phyloP scores from a whole-genome alignment of 2,329 filamentous ascomycete species.

The Aaosphaeria arxii region DNA sequence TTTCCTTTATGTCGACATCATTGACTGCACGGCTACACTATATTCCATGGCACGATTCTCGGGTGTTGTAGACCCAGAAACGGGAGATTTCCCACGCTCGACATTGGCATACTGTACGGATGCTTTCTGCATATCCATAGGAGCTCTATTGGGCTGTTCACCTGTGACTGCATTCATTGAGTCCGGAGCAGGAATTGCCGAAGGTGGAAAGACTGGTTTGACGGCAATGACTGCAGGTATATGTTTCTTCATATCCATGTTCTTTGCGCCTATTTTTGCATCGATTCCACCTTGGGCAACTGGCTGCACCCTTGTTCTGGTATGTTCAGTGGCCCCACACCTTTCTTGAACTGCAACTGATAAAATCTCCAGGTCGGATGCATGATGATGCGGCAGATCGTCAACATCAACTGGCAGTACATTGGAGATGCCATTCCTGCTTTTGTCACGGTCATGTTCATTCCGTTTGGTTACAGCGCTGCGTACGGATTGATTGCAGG shows the following conservation, averaged over 20 bases:
- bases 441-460: constrained; percentile 77
- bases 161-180: constrained; percentile 87
- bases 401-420: constrained; percentile 88
- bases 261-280: constrained; percentile 88
- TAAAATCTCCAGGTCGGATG: constrained; percentile 52
- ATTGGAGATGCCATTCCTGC: constrained; percentile 80
- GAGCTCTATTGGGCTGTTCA: constrained; percentile 71
- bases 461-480: constrained; percentile 88
- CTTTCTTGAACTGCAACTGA: not conserved
- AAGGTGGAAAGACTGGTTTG: constrained; percentile 79
- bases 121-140: constrained; percentile 76
- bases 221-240: constrained; percentile 75
- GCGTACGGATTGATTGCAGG: constrained; percentile 82
- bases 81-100: constrained; percentile 83
- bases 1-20: constrained; percentile 85
- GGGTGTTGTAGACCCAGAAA: constrained; percentile 73
- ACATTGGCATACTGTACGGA: constrained; percentile 83
- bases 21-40: constrained; percentile 81
- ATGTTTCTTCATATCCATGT: constrained; percentile 83
- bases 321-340: constrained; percentile 35
- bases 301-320: constrained; percentile 77
- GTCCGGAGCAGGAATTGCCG: constrained; percentile 82
- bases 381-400: constrained; percentile 70
- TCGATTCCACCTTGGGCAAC: constrained; percentile 89
- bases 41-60: constrained; percentile 88